phyloP scores from a whole-genome alignment of 352 stramenopile genomes.

The Pythium periplocum region DNA sequence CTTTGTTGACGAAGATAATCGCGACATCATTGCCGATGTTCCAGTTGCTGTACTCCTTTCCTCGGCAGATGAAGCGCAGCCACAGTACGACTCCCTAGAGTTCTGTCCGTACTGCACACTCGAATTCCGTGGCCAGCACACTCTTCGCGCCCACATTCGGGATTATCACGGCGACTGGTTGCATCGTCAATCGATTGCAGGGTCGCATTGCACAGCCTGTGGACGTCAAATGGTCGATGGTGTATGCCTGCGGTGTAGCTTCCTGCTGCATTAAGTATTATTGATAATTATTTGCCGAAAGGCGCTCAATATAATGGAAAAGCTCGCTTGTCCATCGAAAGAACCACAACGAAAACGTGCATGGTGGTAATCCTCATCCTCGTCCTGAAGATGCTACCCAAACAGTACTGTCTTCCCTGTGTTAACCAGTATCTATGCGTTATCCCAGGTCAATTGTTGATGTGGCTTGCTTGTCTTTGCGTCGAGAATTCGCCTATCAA shows the following conservation, averaged over 20 bases:
- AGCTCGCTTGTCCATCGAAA: too few relatives aligned
- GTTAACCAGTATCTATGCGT: too few relatives aligned
- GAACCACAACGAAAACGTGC: too few relatives aligned
- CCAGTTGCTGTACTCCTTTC: conserved; percentile 17
- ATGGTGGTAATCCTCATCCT: too few relatives aligned
- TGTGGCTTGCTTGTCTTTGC: too few relatives aligned
- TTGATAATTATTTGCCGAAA: too few relatives aligned
- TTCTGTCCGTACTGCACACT: conserved; percentile 19
- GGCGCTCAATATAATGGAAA: too few relatives aligned
- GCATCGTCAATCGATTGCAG: conserved; percentile 17
- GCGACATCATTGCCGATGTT: conserved; percentile 11
- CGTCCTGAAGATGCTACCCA: too few relatives aligned
- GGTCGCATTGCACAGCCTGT: conserved; percentile 16
- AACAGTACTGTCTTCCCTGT: too few relatives aligned
- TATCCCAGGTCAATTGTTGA: too few relatives aligned
- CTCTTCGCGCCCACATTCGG: conserved; percentile 19
- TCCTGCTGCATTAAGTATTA: too few relatives aligned
- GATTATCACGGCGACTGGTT: conserved; percentile 21
- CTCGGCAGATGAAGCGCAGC: not conserved
- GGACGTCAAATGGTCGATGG: conserved; percentile 8
- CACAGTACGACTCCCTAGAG: conserved; percentile 6
- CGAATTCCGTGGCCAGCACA: conserved; percentile 12
- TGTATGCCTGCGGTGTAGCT: conserved; percentile 10
- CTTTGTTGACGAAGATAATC: conserved; percentile 21
- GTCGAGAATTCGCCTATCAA: too few relatives aligned